Conservation (phyloP, 495 filamentous ascomycete species). For the Oidiodendron maius region DNA sequence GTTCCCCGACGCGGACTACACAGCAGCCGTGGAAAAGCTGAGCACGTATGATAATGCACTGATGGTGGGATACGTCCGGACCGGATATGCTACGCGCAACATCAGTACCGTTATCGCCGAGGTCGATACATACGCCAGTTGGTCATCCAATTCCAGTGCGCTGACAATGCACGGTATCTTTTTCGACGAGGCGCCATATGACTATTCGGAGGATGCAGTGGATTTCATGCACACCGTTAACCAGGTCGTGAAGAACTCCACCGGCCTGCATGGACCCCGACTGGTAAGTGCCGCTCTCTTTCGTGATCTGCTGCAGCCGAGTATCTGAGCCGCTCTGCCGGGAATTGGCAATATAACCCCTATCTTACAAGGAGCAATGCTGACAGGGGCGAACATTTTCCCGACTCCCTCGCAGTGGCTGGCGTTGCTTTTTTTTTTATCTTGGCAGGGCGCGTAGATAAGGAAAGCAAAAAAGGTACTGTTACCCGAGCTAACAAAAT, state of each 20-base stretch:
- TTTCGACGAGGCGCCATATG: slow-evolving; percentile 6
- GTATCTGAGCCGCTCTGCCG: not conserved
- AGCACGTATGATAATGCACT: slow-evolving; percentile 36
- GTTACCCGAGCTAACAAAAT: not conserved
- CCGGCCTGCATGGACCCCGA: not conserved
- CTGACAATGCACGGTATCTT: slow-evolving; percentile 40
- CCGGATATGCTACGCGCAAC: slow-evolving; percentile 23
- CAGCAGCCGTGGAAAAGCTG: slow-evolving; percentile 28
- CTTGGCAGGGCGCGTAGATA: too few species aligned
- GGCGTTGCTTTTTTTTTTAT: too few species aligned
- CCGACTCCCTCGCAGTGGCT: too few species aligned
- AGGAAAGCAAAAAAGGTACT: too few species aligned
- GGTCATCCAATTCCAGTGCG: slow-evolving; percentile 27
- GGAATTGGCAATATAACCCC: not conserved
- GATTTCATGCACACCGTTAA: slow-evolving; percentile 2
- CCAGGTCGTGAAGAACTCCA: slow-evolving; percentile 6
- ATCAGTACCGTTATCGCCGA: slow-evolving; percentile 27
- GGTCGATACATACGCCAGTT: slow-evolving; percentile 34
- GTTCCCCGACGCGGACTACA: slow-evolving; percentile 18
- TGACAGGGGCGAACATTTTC: too few species aligned
- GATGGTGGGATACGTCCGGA: slow-evolving; percentile 41
- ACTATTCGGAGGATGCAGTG: not conserved
- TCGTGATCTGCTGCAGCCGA: not conserved
- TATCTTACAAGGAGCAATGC: not conserved
- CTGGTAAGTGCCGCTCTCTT: not conserved